These are phyloP conservation scores for Penicillium hesseltinei DNA, from an alignment of 2,329 filamentous ascomycete species.

Conservation along the genomic window DNA sequence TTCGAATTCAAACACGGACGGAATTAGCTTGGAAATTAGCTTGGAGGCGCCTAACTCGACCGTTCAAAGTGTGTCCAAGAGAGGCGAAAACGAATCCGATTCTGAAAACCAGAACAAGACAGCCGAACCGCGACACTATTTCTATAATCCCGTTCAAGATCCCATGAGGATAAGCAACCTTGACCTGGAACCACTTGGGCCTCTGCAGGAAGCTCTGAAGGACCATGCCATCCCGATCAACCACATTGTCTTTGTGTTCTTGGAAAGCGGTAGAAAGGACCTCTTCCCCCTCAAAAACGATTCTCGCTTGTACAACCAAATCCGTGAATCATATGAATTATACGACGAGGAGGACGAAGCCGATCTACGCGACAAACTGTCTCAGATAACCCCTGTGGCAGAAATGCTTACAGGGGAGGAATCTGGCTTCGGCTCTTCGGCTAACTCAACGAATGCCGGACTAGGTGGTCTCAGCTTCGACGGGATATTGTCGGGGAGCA, in stretches of 20 bases:
- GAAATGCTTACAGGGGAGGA: conserved; percentile 32
- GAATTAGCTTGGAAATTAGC: background rate
- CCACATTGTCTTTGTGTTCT: conserved; percentile 30
- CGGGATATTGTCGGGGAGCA: conserved; percentile 30
- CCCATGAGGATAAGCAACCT: conserved; percentile 32
- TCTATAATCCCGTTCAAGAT: conserved; percentile 30
- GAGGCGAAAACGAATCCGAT: background rate
- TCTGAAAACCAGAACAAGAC: background rate
- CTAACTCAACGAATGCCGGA: conserved; percentile 16
- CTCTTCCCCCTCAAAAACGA: conserved; percentile 30
- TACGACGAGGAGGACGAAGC: conserved; percentile 11
- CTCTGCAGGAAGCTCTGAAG: conserved; percentile 24
- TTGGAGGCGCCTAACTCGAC: background rate
- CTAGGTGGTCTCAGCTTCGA: conserved; percentile 31
- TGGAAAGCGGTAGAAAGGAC: conserved; percentile 34
- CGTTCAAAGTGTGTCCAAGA: background rate
- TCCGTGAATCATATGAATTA: conserved; percentile 21
- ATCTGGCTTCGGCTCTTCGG: conserved; percentile 20
- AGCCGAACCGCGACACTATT: conserved; percentile 10
- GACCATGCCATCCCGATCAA: conserved; percentile 27
- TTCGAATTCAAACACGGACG: background rate
- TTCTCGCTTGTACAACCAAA: conserved; percentile 27
- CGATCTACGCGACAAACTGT: conserved; percentile 22
- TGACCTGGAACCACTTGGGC: conserved; percentile 23
- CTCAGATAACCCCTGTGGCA: conserved; percentile 28